Percentiles rank a stretch among this genome's conserved stretches.
Evolutionary conservation across 768 basidiomycete species (phyloP).

Genomic region (Steccherinum ochraceum): DNA sequence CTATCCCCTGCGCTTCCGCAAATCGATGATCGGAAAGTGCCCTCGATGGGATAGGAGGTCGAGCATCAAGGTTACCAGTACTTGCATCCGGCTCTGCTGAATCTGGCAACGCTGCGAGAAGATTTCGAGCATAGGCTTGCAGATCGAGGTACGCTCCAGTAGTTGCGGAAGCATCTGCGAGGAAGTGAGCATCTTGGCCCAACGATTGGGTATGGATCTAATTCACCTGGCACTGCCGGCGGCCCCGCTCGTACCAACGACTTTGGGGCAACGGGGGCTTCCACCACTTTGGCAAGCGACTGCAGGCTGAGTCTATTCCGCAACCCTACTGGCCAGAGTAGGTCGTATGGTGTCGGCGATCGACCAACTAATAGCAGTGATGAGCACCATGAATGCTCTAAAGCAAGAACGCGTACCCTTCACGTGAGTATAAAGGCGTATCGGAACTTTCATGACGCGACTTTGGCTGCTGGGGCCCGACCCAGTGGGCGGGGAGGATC

Average conservation of each 20-base stretch:
- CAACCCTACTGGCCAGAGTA: constrained; percentile 66
- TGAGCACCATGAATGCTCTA: background rate
- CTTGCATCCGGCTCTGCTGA: background rate
- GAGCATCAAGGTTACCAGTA: background rate
- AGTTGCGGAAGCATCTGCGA: background rate
- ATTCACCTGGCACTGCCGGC: background rate
- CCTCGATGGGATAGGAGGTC: background rate
- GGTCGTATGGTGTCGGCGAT: constrained; percentile 64
- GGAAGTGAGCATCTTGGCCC: no score
- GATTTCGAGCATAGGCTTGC: constrained; percentile 43
- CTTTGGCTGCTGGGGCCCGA: constrained; percentile 48
- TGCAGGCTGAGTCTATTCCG: constrained; percentile 5
- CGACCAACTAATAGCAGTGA: constrained; percentile 33
- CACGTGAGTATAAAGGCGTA: constrained; percentile 86
- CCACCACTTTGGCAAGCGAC: constrained; percentile 1
- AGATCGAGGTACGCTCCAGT: constrained; percentile 18
- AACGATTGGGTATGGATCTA: no score
- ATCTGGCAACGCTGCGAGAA: constrained; percentile 44
- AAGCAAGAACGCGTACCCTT: constrained; percentile 42
- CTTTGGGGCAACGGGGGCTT: background rate
- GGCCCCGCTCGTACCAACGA: background rate
- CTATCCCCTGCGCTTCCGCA: constrained; percentile 27
- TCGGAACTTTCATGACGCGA: constrained; percentile 84
- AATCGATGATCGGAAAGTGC: constrained; percentile 14
- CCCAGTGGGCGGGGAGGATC: constrained; percentile 10